Base-by-base conservation (phyloP, 169 alveolate species). In the Plasmodium coatneyi region DNA sequence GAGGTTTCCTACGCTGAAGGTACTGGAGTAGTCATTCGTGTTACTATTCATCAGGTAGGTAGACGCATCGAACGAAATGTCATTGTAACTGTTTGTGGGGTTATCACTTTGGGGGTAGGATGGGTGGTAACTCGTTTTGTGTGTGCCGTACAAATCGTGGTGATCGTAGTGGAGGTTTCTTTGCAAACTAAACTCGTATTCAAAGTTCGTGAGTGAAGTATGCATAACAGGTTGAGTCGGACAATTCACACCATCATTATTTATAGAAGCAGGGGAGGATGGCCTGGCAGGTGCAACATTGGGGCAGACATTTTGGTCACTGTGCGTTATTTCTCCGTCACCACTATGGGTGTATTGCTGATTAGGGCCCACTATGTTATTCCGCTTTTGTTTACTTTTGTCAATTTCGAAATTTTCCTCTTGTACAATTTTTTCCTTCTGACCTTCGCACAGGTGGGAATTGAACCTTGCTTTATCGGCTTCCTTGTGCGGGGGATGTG, bases 1-100 rank as follows among this genome's bases (percentile, higher is more conserved):
- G n/a, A 32, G 25, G 80, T 41, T 72, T 34, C 66, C 60, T 12
- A 32, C 49, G 41, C 10, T 49, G 39, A 12, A 74, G 28, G 52
- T 74, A 1, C 7, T 28, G 10, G 60, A 34, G 34, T 39, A 86
- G 41, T 72, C 22, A 54, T 86, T 86, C 32, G 43, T 32, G 43
- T 72, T 72, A 30, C 66, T 54, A 76, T 86, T 86, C 76, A 41
- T 74, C 34, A 78, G 14, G 34, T 39, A 86, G 56, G n/a, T 32
- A 30, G 80, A 30, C 5, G 28, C 70, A 79, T 87, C 72, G 32
- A 28, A 36, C 19, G 71, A 25, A 28, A 60, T 79, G 25, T 70
- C 54, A 32, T 32, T 34, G 66, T 7, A 74, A n/a, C 28, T 30
- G 19, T 84, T 72, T 43, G 49, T 28, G 6, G 25, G 25, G 36